Evolutionary conservation across 2,329 filamentous ascomycete species (phyloP), one percentile per base, ranked within the genome.

Genomic region (Neopestalotiopsis sp.): DNA sequence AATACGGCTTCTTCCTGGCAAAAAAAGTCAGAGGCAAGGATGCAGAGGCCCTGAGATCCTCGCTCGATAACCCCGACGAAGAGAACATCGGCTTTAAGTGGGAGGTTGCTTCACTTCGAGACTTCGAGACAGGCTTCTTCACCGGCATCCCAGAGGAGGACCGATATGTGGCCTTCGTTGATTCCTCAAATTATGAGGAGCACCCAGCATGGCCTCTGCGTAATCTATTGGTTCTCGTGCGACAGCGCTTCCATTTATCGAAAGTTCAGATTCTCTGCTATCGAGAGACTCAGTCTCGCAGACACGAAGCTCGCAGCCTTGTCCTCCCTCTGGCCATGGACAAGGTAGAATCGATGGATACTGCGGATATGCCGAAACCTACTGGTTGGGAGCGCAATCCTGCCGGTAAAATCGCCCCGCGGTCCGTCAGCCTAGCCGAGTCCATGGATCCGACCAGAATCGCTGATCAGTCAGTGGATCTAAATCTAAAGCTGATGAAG

Each of bases 401-500:
- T 20, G 86, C 88, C 30, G 92, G 92, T 32, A 97, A 97, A 77
- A 84, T 98, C 20, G 89, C 89, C 20, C 90, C 93, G 17, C 91
- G 93, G 73, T 88, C 92, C 20, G 94, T 94, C 14, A 94, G 97
- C 75, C 86, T 99, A 9, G 92, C 92, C 24, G 94, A 96, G 75
- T 97, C 97, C 75, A 95, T 99, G 92, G 95, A 99, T 77, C 95
- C 96, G 6, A 85, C 88, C 42, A 91, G 91, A 76, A 85, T 98
- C 20, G 96, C 96, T 28, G 95, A 98, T 77, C 94, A 97, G 78
- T 94, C 95, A 0, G 95, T 98, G 10, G 96, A 99, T 76, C 87
- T 99, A 69, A 99, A 99, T 76, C 86, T 98, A 70, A 98, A 98
- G 81, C 87, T 99, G 69, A 99, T 99, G 91, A 99, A 98, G 82